These are phyloP conservation scores for Aspergillus neoniger DNA, from an alignment of 2,329 filamentous ascomycete genomes.

Conservation along the genomic window DNA sequence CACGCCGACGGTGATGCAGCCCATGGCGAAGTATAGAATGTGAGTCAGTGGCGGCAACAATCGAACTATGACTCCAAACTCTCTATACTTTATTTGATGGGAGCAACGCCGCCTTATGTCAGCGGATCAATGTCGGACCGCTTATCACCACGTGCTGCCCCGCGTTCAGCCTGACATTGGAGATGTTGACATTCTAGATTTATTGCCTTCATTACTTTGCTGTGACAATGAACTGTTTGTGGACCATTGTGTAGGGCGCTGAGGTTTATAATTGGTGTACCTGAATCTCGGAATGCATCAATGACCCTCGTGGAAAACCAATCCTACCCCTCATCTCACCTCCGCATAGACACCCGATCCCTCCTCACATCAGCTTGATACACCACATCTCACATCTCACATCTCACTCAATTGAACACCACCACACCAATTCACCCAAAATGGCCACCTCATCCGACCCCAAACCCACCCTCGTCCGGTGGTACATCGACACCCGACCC, in stretches of 20 bases:
- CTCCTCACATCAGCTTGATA: not conserved
- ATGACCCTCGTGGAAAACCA: too few species aligned
- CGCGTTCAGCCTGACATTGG: conserved; percentile 8
- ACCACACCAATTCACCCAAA: not conserved
- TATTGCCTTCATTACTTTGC: too few species aligned
- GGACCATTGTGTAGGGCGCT: too few species aligned
- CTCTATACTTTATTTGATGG: not conserved
- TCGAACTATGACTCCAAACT: not conserved
- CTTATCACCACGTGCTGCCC: conserved; percentile 27
- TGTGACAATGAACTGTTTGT: too few species aligned
- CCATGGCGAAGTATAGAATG: conserved; percentile 24
- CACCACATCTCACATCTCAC: not conserved
- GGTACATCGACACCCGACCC: conserved; percentile 48
- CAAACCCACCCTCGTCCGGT: conserved; percentile 34
- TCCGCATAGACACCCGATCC: too few species aligned
- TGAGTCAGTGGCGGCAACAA: not conserved
- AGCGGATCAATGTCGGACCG: conserved; percentile 17
- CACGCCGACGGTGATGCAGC: conserved; percentile 59
- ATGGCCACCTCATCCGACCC: not conserved
- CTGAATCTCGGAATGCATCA: too few species aligned
- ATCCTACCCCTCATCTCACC: too few species aligned
- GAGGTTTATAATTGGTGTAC: too few species aligned
- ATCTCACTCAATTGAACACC: not conserved
- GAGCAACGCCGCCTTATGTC: conserved; percentile 1
- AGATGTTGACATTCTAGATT: too few species aligned